Base-by-base conservation (phyloP, 2,329 filamentous ascomycete genomes). In the Pseudogymnoascus pannorum region DNA sequence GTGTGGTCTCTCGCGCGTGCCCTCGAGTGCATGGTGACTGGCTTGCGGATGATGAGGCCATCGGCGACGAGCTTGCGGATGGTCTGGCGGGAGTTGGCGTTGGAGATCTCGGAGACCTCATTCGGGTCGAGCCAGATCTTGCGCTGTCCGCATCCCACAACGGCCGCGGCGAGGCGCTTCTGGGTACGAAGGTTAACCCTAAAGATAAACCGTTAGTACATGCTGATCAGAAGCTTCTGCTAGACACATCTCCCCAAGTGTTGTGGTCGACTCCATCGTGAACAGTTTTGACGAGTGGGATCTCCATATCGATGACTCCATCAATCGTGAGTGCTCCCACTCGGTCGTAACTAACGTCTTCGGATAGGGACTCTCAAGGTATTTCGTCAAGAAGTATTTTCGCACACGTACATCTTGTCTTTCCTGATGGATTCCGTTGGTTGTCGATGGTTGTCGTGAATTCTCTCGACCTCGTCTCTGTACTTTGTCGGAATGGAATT, bases 121-220 rank as follows among this genome's bases (percentile, higher is more conserved):
- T 95, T 97, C 81, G 94, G 94, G 83, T 99, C 94, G 79, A 99
- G 92, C 94, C 94, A 99, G 84, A 99, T 96, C 91, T 99, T 99
- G 88, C 93, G 91, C 90, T 99, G 88, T 79, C 94, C 94, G 85
- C 91, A 96, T 86, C 92, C 92, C 80, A 96, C 91, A 80, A 99
- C 94, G 81, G 93, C 90, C 77, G 94, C 91, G 80, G 94, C 94
- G 77, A 99, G 92, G 84, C 95, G 93, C 89, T 99, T 99, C 88
- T 99, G 95, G 81, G 94, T 97, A 81, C 88, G 89, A 82, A 99
- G 89, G 81, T 97, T 97, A 89, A 96, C 92, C 94, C 94, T 99
- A 78, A 29, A 58, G 57, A 58, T 36, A 58, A 18, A 18, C 57
- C 16, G 57, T 58, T 58, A 58, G 57, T 58, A 36, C 12, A 36